Base-by-base conservation (phyloP, 2,329 filamentous ascomycete genomes). In the Sarocladium brachiariae region DNA sequence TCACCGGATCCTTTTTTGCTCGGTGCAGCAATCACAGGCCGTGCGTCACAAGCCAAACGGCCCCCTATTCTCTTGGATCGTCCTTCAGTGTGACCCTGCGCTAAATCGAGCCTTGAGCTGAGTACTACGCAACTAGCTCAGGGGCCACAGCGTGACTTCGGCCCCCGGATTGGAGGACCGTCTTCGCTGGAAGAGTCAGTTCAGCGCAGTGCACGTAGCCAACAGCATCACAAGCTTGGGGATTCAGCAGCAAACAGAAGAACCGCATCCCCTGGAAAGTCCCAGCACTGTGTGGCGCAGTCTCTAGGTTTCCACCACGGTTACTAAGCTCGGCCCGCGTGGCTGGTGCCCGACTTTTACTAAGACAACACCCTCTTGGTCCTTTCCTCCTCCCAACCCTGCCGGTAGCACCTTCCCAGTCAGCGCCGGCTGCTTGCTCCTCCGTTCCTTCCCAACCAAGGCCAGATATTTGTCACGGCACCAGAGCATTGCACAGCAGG, bases 251-350 rank as follows among this genome's bases (percentile, higher is more conserved):
- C 46, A 31, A 33, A 21, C 37, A 19, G 39, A 10, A 39, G 31
- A 33, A 34, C 50, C 33, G 51, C 50, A 33, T 41, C 21, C 31
- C 35, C 39, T 38, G 41, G 45, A 52, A 25, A 23, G 5, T 7
- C 34, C 19, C 16, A 33, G 52, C 55, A 61, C 59, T 52, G 58
- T 62, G 52, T 49, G 41, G 50, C 50, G 51, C 43, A 45, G 49
- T 49, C 57, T 54, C 51, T 53, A 57, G 54, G 37, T 52, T 55
- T 56, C 56, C 45, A 54, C 46, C 27, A 43, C 41, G 39, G 58
- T 60, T 54, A 59, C 58, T 61, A 60, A 59, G 53, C 27, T 21
- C 27, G 25, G 43, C 13, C 43, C 27, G 24, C 27, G 43, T 47
- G 43, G 43, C 43, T 47, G 43, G 43, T 31, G 43, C 57, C 43